A percentile compares a stretch with the other conserved stretches of the same genome.
Conservation (phyloP, 352 stramenopile species). For the Lagenidium giganteum region DNA sequence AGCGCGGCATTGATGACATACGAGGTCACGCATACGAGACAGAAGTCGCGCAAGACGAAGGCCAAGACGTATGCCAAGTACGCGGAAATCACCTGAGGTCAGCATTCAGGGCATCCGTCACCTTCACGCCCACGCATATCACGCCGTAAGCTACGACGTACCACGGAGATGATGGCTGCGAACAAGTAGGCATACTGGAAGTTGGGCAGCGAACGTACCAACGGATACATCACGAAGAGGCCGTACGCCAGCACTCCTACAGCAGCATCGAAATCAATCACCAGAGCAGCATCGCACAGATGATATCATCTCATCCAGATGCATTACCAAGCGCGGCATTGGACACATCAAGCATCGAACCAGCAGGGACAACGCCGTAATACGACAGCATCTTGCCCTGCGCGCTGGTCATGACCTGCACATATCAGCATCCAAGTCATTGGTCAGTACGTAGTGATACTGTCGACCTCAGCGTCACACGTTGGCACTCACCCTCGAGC, state of each 20-base stretch:
- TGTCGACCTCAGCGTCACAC: neutral
- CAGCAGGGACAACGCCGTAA: constrained; percentile 28
- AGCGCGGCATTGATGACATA: constrained; percentile 42
- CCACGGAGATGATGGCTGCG: constrained; percentile 25
- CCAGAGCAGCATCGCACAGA: neutral
- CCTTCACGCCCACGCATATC: neutral
- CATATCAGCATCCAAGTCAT: neutral
- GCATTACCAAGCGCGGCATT: constrained; percentile 49
- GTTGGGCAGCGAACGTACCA: constrained; percentile 26
- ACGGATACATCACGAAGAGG: constrained; percentile 43
- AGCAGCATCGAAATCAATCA: neutral
- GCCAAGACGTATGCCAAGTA: constrained; percentile 56
- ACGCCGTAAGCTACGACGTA: constrained; percentile 9
- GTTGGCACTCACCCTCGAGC: constrained; percentile 28
- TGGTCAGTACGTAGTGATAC: neutral
- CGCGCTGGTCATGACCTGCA: constrained; percentile 46
- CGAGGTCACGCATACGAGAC: constrained; percentile 46
- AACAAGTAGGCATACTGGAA: constrained; percentile 43
- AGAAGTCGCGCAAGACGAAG: constrained; percentile 52
- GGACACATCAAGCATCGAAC: constrained; percentile 37
- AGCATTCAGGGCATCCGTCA: neutral
- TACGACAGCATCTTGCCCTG: constrained; percentile 42
- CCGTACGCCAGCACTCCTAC: constrained; percentile 31
- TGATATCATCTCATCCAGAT: too few species aligned
- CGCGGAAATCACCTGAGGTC: constrained; percentile 27